Evolutionary conservation across 768 basidiomycete species (phyloP).

Genomic region (Macrolepiota dolichaula): DNA sequence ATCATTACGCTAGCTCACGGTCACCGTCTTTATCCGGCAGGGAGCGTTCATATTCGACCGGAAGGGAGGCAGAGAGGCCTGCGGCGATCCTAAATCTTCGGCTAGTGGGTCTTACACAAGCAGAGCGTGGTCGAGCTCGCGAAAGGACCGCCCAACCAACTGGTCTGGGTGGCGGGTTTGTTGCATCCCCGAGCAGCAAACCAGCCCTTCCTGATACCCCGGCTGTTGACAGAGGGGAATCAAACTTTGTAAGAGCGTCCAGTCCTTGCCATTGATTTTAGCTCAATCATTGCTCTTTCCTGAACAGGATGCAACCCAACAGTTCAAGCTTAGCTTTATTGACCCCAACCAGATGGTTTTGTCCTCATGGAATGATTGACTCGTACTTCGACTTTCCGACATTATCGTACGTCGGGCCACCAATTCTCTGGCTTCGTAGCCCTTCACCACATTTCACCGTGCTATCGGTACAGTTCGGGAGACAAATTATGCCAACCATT

Average conservation of each 20-base stretch:
- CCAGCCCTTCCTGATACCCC: background rate
- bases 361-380: slow-evolving; percentile 3
- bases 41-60: background rate
- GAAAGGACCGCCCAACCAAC: slow-evolving; percentile 14
- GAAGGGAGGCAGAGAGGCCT: slow-evolving; percentile 18
- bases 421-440: background rate
- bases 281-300: background rate
- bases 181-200: background rate
- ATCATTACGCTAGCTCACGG: background rate
- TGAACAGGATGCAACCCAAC: background rate
- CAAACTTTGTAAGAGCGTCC: background rate
- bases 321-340: background rate
- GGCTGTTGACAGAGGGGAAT: background rate
- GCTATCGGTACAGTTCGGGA: background rate
- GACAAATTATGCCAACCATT: background rate
- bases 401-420: background rate
- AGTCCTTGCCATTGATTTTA: background rate
- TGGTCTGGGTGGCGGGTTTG: slow-evolving; percentile 4
- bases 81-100: slow-evolving; percentile 29
- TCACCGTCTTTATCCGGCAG: slow-evolving; percentile 7
- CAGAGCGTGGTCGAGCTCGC: slow-evolving; percentile 12
- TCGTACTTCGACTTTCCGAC: background rate
- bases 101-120: slow-evolving; percentile 24
- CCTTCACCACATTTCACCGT: background rate
- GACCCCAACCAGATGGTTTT: slow-evolving; percentile 2